phyloP scores from a whole-genome alignment of 2,329 filamentous ascomycete genomes.

The Canariomyces notabilis region DNA sequence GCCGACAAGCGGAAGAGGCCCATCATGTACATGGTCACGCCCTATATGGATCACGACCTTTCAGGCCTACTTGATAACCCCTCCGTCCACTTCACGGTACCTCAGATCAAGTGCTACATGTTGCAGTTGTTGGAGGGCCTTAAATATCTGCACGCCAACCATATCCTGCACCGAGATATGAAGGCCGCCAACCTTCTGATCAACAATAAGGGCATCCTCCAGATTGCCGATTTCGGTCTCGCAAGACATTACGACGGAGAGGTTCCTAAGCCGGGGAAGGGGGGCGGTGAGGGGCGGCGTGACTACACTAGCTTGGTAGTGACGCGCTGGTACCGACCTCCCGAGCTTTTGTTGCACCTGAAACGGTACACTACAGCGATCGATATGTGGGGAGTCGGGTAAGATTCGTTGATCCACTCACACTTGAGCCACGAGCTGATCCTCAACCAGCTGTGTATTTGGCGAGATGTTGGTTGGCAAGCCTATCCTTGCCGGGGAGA shows the following conservation, averaged over 20 bases:
- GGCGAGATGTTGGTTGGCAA: conserved; percentile 95
- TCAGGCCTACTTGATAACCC: conserved; percentile 95
- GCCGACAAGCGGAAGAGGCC: conserved; percentile 74
- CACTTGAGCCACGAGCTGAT: conserved; percentile 6
- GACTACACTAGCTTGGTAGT: conserved; percentile 98
- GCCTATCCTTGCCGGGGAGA: conserved; percentile 86
- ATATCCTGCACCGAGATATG: conserved; percentile 96
- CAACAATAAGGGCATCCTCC: conserved; percentile 85
- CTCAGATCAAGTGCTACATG: conserved; percentile 98
- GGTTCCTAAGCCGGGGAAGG: conserved; percentile 68
- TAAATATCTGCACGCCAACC: conserved; percentile 80
- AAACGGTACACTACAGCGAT: conserved; percentile 95
- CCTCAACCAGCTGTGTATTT: conserved; percentile 72
- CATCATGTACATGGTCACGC: conserved; percentile 97
- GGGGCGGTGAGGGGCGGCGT: conserved; percentile 76
- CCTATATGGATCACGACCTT: conserved; percentile 99
- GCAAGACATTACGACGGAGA: conserved; percentile 88
- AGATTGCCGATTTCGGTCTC: conserved; percentile 96
- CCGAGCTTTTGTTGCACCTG: conserved; percentile 83
- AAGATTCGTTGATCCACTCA: conserved; percentile 32
- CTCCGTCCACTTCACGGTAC: conserved; percentile 75
- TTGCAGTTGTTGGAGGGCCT: conserved; percentile 86
- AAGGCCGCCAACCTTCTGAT: conserved; percentile 97
- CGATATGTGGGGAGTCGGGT: conserved; percentile 97
- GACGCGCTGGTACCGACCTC: conserved; percentile 93